phyloP scores from a whole-genome alignment of 2,329 filamentous ascomycete species.

The Penicillium sp. region DNA sequence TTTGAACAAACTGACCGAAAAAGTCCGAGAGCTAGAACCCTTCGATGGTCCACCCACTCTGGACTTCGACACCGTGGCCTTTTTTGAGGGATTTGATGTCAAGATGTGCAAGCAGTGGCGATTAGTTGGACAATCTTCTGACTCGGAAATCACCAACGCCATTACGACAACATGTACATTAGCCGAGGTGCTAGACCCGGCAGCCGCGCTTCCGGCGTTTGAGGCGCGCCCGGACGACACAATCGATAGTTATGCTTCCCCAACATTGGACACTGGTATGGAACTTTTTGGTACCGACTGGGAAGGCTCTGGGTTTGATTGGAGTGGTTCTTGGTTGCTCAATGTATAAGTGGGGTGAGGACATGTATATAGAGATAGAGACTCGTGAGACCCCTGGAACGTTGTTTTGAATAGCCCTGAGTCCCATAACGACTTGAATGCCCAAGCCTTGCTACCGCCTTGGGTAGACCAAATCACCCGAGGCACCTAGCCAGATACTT shows the following conservation, averaged over 20 bases:
- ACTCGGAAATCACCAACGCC: not conserved
- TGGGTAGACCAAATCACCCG: too few species aligned
- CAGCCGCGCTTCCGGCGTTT: conserved; percentile 8
- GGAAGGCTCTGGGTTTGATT: conserved; percentile 29
- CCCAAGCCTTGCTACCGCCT: too few species aligned
- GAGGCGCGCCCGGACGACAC: conserved; percentile 10
- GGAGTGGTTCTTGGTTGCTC: conserved; percentile 28
- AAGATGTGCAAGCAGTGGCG: conserved; percentile 25
- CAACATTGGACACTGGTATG: conserved; percentile 17
- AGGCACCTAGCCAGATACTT: too few species aligned
- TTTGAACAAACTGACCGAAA: conserved; percentile 26
- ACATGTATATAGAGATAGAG: not conserved
- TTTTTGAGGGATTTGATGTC: conserved; percentile 25
- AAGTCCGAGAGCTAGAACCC: conserved; percentile 21
- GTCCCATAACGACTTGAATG: not conserved
- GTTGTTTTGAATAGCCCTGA: not conserved
- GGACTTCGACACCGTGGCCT: conserved; percentile 19
- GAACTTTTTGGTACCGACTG: conserved; percentile 22
- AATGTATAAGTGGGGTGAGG: conserved; percentile 14
- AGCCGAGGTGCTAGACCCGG: conserved; percentile 20
- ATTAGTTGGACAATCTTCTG: conserved; percentile 17
- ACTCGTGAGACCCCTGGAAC: too few species aligned
- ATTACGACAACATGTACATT: conserved; percentile 16
- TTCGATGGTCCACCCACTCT: conserved; percentile 18
- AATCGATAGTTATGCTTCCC: conserved; percentile 12